A percentile compares a stretch with the other conserved stretches of the same genome.
Conservation (phyloP, 495 filamentous ascomycete genomes). For the Penicillium macrosclerotiorum region DNA sequence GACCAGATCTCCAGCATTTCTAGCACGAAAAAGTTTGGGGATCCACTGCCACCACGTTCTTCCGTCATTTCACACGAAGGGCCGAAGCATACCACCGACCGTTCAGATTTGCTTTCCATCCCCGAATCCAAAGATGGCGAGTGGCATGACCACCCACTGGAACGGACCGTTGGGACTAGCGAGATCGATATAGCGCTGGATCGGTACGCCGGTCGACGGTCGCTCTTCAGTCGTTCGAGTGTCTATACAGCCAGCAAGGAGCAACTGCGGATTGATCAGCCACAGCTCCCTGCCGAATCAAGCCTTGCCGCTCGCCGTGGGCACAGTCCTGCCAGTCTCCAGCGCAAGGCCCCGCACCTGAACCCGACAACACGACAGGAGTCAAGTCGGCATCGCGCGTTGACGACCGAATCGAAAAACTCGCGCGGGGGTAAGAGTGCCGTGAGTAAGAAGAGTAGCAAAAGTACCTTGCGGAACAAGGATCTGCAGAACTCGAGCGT, state of each 20-base stretch:
- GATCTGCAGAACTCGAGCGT: slow-evolving; percentile 54
- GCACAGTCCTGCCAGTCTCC: slow-evolving; percentile 19
- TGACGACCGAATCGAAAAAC: slow-evolving; percentile 14
- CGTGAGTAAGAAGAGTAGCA: slow-evolving; percentile 41
- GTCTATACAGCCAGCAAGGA: slow-evolving; percentile 26
- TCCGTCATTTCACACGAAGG: slow-evolving; percentile 10
- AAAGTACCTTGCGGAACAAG: slow-evolving; percentile 41
- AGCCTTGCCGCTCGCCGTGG: slow-evolving; percentile 14
- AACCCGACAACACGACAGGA: slow-evolving; percentile 13
- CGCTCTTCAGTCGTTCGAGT: slow-evolving; percentile 26
- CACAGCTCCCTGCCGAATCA: slow-evolving; percentile 18
- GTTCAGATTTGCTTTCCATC: slow-evolving; percentile 21
- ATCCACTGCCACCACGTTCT: slow-evolving; percentile 23
- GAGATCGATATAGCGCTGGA: slow-evolving; percentile 41
- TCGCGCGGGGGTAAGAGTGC: slow-evolving; percentile 19
- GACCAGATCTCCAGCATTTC: slow-evolving; percentile 14
- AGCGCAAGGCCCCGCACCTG: slow-evolving; percentile 22
- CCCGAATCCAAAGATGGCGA: slow-evolving; percentile 22
- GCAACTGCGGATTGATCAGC: slow-evolving; percentile 19
- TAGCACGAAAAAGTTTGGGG: slow-evolving; percentile 24
- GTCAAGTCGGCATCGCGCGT: slow-evolving; percentile 1
- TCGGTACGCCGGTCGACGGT: slow-evolving; percentile 29
- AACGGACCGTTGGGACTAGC: slow-evolving; percentile 34
- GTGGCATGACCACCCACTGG: slow-evolving; percentile 30
- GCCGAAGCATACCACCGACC: slow-evolving; percentile 10